Evolutionary conservation across 306 rosid genomes (phyloP).

Genomic region (Calophaca sinica): DNA sequence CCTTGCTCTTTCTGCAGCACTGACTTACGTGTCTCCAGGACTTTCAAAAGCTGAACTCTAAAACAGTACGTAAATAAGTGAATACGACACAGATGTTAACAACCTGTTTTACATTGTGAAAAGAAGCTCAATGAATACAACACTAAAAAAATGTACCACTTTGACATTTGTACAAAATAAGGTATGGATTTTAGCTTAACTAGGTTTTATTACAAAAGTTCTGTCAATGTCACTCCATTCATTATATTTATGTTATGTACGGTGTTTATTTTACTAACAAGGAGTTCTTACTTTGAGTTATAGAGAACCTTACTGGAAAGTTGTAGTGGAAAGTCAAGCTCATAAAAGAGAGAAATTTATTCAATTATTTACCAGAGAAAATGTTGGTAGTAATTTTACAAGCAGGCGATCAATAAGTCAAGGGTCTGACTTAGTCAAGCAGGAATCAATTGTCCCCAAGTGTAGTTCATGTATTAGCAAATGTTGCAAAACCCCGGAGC

Average conservation of each 20-base stretch:
- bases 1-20: constrained; percentile 95
- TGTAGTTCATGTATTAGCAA: background rate
- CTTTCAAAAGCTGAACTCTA: constrained; percentile 90
- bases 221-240: background rate
- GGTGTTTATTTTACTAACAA: too few species aligned
- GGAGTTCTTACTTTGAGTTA: too few species aligned
- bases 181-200: constrained; percentile 1
- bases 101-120: constrained; percentile 33
- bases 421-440: background rate
- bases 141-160: background rate
- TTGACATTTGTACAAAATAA: constrained; percentile 6
- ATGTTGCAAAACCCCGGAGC: too few species aligned
- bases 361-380: too few species aligned
- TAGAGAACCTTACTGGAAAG: too few species aligned
- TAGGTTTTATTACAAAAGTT: background rate
- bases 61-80: constrained; percentile 38
- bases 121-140: constrained; percentile 23
- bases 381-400: too few species aligned
- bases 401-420: too few species aligned
- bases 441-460: background rate
- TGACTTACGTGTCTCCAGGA: constrained; percentile 83
- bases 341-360: too few species aligned
- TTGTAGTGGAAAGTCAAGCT: too few species aligned
- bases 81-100: constrained; percentile 41
- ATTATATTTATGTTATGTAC: too few species aligned